These are phyloP conservation scores for Colletotrichum lindemuthianum DNA, from an alignment of 2,329 filamentous ascomycete species.

Conservation along the genomic window DNA sequence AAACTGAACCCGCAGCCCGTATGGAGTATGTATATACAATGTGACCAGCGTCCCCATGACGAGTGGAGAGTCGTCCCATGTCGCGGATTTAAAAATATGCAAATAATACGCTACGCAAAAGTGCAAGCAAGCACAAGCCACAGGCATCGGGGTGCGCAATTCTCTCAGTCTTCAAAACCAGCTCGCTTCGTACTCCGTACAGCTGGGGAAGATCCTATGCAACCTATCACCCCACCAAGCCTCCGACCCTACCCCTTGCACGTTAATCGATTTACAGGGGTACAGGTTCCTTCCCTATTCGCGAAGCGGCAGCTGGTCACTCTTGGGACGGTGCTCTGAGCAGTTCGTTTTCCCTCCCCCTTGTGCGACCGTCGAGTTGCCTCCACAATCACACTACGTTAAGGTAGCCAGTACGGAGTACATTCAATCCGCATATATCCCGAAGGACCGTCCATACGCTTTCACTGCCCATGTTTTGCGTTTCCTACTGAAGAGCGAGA, in stretches of 20 bases:
- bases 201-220: constrained; percentile 33
- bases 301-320: constrained; percentile 23
- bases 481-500: background rate
- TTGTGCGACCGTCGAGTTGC: constrained; percentile 6
- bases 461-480: constrained; percentile 18
- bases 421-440: constrained; percentile 32
- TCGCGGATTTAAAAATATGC: constrained; percentile 29
- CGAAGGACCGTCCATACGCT: constrained; percentile 14
- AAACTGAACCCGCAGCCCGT: too few relatives aligned
- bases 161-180: constrained; percentile 10
- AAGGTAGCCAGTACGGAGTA: too few relatives aligned
- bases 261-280: constrained; percentile 34
- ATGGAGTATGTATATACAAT: too few relatives aligned
- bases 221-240: constrained; percentile 33
- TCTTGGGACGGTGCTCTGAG: constrained; percentile 23
- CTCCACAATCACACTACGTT: constrained; percentile 33
- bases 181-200: constrained; percentile 6
- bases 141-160: constrained; percentile 6
- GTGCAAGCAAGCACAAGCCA: constrained; percentile 25
- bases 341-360: constrained; percentile 29
- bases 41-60: background rate
- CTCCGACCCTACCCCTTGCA: constrained; percentile 29
- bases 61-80: constrained; percentile 24
- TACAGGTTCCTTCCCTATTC: constrained; percentile 29
- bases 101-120: constrained; percentile 15